Evolutionary conservation across 2,329 filamentous ascomycete genomes (phyloP).

Genomic region (Dactylellina drechsleri): DNA sequence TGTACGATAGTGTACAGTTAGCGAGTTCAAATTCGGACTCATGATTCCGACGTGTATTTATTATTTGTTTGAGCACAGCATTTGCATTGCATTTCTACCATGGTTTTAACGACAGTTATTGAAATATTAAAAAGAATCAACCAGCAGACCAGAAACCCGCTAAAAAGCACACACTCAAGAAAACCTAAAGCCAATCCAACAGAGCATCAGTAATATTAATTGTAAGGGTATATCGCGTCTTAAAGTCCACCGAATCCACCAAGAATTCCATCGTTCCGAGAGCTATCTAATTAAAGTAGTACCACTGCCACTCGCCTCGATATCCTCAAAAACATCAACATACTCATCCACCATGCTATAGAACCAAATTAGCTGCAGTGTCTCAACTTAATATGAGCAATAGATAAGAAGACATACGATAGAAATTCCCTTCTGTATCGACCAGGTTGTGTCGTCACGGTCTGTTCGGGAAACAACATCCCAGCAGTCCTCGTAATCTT

Average conservation of each 20-base stretch:
- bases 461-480: slow-evolving; percentile 57
- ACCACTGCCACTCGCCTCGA: neutral
- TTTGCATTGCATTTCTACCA: neutral
- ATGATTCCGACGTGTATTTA: neutral
- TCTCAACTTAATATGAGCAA: neutral
- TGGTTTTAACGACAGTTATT: too few species aligned
- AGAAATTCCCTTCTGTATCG: slow-evolving; percentile 58
- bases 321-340: slow-evolving; percentile 54
- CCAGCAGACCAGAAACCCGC: too few species aligned
- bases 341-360: slow-evolving; percentile 58
- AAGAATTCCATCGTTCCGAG: too few species aligned
- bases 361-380: neutral
- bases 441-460: slow-evolving; percentile 57
- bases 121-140: too few species aligned
- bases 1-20: too few species aligned
- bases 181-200: too few species aligned
- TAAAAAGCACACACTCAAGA: too few species aligned
- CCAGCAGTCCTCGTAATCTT: slow-evolving; percentile 57
- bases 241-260: too few species aligned
- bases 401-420: slow-evolving; percentile 45
- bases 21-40: too few species aligned
- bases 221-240: too few species aligned
- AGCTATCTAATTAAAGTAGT: too few species aligned
- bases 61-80: neutral
- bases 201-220: too few species aligned